phyloP scores from a whole-genome alignment of 1,139 yeast species.

The Scheffersomyces lignicola region DNA sequence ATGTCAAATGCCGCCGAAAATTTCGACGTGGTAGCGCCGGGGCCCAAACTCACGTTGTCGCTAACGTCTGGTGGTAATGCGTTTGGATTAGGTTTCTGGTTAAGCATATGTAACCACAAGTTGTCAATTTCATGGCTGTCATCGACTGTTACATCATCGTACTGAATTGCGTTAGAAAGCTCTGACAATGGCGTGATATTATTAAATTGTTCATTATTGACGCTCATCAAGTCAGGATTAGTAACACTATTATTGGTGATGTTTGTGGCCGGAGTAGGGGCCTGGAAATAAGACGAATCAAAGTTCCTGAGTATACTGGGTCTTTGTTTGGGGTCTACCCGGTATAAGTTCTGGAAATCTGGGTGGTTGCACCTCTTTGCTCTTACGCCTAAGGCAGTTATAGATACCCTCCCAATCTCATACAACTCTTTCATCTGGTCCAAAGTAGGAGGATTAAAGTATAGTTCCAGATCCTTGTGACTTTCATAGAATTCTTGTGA shows the following conservation, averaged over 20 bases:
- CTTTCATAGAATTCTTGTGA: conserved; percentile 29
- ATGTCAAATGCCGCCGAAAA: background rate
- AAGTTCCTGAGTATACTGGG: conserved; percentile 2
- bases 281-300: conserved; percentile 1
- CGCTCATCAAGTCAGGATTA: too few species aligned
- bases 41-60: too few species aligned
- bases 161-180: conserved; percentile 3
- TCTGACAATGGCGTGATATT: conserved; percentile 1
- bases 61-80: background rate
- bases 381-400: background rate
- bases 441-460: conserved; percentile 13
- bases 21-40: background rate
- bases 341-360: background rate
- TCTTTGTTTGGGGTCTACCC: conserved; percentile 1
- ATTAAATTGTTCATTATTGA: too few species aligned
- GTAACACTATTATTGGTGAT: too few species aligned
- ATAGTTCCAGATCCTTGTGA: conserved; percentile 13
- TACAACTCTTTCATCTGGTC: conserved; percentile 26
- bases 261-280: too few species aligned
- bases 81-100: conserved; percentile 5
- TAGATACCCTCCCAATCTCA: conserved; percentile 7
- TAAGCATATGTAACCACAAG: conserved; percentile 39
- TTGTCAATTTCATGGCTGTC: conserved; percentile 38
- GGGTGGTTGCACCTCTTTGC: background rate
- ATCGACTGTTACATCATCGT: conserved; percentile 23